A percentile compares a stretch with the other conserved stretches of the same genome.
phyloP scores from a whole-genome alignment of 306 rosid species.

The Clitoria ternatea region DNA sequence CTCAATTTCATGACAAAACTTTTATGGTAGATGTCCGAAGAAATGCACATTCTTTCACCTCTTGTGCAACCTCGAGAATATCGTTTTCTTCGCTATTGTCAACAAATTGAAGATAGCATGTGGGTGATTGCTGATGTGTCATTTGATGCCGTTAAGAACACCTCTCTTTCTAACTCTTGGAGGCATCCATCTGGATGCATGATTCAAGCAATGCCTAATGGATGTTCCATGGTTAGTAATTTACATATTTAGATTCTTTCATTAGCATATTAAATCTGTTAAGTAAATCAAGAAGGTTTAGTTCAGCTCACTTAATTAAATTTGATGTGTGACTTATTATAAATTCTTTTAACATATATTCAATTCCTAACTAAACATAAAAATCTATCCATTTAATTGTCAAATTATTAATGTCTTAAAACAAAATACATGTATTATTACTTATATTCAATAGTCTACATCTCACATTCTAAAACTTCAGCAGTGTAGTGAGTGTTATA shows the following conservation, averaged over 20 bases:
- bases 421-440: too few relatives aligned
- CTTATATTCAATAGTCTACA: too few relatives aligned
- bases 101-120: constrained; percentile 34
- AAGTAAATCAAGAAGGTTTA: too few relatives aligned
- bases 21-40: constrained; percentile 55
- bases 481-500: too few relatives aligned
- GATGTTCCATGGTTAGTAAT: constrained; percentile 49
- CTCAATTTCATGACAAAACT: not conserved
- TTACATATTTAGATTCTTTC: not conserved
- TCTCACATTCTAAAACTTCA: too few relatives aligned
- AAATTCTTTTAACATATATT: too few relatives aligned
- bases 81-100: constrained; percentile 55
- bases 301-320: too few relatives aligned
- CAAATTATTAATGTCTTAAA: too few relatives aligned
- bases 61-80: constrained; percentile 54
- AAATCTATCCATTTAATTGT: too few relatives aligned
- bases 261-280: too few relatives aligned
- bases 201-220: constrained; percentile 52
- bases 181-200: constrained; percentile 77
- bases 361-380: too few relatives aligned
- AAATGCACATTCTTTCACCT: constrained; percentile 71
- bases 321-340: too few relatives aligned
- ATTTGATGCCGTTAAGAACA: constrained; percentile 14
- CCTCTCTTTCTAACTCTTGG: constrained; percentile 33
- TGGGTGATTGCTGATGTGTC: constrained; percentile 72